Percentiles rank a stretch among this genome's conserved stretches.
phyloP scores from a whole-genome alignment of 2,329 filamentous ascomycete species.

The Aureobasidium sp. region DNA sequence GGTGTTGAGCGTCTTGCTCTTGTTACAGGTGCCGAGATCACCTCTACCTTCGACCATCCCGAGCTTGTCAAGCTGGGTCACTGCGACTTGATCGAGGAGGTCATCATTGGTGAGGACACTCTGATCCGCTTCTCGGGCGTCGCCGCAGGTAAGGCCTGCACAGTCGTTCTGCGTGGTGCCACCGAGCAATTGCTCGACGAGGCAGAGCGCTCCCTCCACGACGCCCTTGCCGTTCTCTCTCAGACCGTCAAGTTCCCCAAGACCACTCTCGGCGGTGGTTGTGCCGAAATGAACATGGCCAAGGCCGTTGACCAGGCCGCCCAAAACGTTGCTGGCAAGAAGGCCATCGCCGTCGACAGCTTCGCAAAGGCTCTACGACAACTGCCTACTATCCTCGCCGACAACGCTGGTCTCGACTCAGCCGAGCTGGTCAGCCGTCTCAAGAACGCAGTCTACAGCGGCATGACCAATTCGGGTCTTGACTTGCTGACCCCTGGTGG shows the following conservation, averaged over 20 bases:
- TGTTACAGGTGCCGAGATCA: slow-evolving; percentile 94
- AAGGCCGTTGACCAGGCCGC: slow-evolving; percentile 93
- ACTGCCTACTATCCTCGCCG: slow-evolving; percentile 90
- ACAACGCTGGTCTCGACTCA: slow-evolving; percentile 94
- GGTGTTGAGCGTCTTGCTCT: slow-evolving; percentile 91
- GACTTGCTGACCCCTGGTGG: slow-evolving; percentile 86
- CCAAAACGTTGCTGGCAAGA: slow-evolving; percentile 93
- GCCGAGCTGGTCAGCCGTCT: slow-evolving; percentile 88
- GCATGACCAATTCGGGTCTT: slow-evolving; percentile 83
- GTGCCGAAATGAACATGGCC: slow-evolving; percentile 98
- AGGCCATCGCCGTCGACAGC: slow-evolving; percentile 83
- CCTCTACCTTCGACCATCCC: slow-evolving; percentile 95
- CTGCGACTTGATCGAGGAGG: slow-evolving; percentile 93
- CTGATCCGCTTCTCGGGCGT: slow-evolving; percentile 97
- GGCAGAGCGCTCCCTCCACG: slow-evolving; percentile 90
- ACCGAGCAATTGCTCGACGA: slow-evolving; percentile 97
- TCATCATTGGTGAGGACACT: slow-evolving; percentile 97
- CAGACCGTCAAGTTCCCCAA: slow-evolving; percentile 93
- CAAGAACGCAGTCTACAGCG: slow-evolving; percentile 90
- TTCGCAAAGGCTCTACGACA: slow-evolving; percentile 88
- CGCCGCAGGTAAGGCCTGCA: slow-evolving; percentile 88
- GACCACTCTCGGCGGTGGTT: slow-evolving; percentile 90
- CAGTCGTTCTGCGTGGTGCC: slow-evolving; percentile 89
- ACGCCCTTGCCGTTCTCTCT: slow-evolving; percentile 90
- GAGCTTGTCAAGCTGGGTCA: slow-evolving; percentile 94